Conservation (phyloP, 208 protist genomes). For the Crithidia fasciculata region DNA sequence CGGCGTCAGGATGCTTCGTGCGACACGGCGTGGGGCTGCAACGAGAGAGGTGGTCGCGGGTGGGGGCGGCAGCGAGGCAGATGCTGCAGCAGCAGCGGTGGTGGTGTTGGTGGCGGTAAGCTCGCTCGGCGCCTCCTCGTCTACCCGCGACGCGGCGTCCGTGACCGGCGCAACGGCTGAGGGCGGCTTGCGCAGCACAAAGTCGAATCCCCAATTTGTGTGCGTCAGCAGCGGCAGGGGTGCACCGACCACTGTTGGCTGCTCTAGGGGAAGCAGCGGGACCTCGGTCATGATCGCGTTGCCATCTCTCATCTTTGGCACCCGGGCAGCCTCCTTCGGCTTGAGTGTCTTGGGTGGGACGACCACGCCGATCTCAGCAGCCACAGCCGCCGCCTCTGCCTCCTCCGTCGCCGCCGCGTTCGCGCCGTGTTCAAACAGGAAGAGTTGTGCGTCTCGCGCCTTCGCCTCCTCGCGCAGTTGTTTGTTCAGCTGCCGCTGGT, state of each 20-base stretch:
- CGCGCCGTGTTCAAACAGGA: slow-evolving; percentile 38
- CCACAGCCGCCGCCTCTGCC: background rate
- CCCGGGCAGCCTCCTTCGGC: no score
- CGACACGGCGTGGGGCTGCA: no score
- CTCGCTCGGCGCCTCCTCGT: background rate
- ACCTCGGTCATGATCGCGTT: no score
- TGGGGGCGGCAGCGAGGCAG: no score
- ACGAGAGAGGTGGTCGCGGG: no score
- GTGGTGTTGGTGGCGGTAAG: no score
- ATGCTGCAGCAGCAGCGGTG: background rate
- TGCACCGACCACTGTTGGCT: background rate
- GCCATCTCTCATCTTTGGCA: no score
- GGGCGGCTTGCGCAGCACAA: slow-evolving; percentile 51
- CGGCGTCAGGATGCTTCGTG: no score
- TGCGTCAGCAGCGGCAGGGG: background rate
- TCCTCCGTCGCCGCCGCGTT: background rate
- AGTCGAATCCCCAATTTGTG: slow-evolving; percentile 59
- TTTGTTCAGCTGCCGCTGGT: slow-evolving; percentile 54
- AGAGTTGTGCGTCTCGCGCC: slow-evolving; percentile 58
- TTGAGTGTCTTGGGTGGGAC: no score
- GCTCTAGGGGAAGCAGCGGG: background rate
- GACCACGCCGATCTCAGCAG: background rate
- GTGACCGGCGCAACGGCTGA: background rate
- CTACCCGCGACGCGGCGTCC: background rate
- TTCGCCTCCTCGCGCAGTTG: slow-evolving; percentile 44